Evolutionary conservation across 306 rosid species (phyloP).

Genomic region (Senna siamea): DNA sequence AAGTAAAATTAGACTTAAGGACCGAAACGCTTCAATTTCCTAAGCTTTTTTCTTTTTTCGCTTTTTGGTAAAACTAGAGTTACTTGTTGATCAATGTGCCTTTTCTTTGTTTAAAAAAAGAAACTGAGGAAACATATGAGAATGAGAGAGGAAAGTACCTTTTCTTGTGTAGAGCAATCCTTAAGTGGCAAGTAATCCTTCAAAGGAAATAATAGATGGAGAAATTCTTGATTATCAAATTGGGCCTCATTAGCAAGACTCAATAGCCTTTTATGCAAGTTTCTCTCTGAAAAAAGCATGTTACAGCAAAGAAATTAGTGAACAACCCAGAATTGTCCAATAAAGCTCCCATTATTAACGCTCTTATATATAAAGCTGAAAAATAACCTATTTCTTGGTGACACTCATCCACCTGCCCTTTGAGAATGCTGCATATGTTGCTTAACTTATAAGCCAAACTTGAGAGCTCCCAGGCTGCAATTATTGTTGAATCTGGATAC

Average conservation of each 20-base stretch:
- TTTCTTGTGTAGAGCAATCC: conserved; percentile 51
- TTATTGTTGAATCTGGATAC: conserved; percentile 46
- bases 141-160: conserved; percentile 43
- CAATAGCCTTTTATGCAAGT: conserved; percentile 49
- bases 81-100: too few species aligned
- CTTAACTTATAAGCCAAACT: conserved; percentile 68
- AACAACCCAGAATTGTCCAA: neutral
- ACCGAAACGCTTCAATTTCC: neutral
- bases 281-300: conserved; percentile 54
- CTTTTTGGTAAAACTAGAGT: too few species aligned
- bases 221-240: conserved; percentile 59
- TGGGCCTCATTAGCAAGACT: conserved; percentile 43
- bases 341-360: conserved; percentile 21
- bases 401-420: conserved; percentile 8
- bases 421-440: conserved; percentile 57
- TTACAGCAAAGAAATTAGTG: conserved; percentile 12
- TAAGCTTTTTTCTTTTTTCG: neutral
- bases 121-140: too few species aligned
- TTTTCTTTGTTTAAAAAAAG: too few species aligned
- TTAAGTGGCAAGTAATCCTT: conserved; percentile 58
- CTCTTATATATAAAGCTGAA: neutral
- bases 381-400: conserved; percentile 26
- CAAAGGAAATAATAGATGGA: conserved; percentile 52
- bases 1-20: conserved; percentile 19
- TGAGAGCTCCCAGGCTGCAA: conserved; percentile 76